phyloP scores from a whole-genome alignment of 2,329 filamentous ascomycete genomes.

The Aspergillus pseudoviridinutans region DNA sequence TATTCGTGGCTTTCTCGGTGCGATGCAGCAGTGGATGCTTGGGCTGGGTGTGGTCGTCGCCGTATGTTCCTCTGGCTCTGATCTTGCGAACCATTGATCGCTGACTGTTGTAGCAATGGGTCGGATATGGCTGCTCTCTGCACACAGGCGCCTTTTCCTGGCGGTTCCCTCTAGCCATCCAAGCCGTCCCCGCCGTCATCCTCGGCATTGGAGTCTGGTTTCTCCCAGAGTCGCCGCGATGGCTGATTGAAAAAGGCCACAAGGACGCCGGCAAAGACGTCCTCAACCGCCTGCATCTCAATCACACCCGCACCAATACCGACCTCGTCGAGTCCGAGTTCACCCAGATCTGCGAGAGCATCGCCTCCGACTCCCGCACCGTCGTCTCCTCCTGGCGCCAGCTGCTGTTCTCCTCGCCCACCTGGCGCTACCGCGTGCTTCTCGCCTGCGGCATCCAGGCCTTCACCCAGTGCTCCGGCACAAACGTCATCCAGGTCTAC shows the following conservation, averaged over 20 bases:
- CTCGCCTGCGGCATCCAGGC: slow-evolving; percentile 48
- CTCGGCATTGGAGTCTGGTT: slow-evolving; percentile 31
- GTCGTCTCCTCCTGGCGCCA: slow-evolving; percentile 35
- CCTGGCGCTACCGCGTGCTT: slow-evolving; percentile 45
- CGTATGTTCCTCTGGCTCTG: slow-evolving; percentile 21
- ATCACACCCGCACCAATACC: slow-evolving; percentile 24
- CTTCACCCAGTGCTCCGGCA: slow-evolving; percentile 47
- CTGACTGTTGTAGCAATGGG: slow-evolving; percentile 38
- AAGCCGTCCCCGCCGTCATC: slow-evolving; percentile 40
- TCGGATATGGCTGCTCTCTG: slow-evolving; percentile 47
- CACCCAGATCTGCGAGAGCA: slow-evolving; percentile 37
- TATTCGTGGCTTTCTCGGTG: slow-evolving; percentile 38
- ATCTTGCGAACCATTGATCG: neutral
- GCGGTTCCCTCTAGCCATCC: slow-evolving; percentile 33
- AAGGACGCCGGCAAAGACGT: slow-evolving; percentile 30
- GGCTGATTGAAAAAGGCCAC: slow-evolving; percentile 36
- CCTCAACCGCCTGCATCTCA: slow-evolving; percentile 31
- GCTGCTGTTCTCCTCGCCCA: slow-evolving; percentile 42
- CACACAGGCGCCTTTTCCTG: slow-evolving; percentile 28
- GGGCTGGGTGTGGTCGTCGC: slow-evolving; percentile 43
- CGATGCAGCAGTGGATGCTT: slow-evolving; percentile 46
- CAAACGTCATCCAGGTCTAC: slow-evolving; percentile 47
- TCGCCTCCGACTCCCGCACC: slow-evolving; percentile 27
- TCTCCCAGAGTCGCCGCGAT: slow-evolving; percentile 34
- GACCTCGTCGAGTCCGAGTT: slow-evolving; percentile 40